Evolutionary conservation across 257 asterid species (phyloP).

Genomic region (Primulina eburnea): DNA sequence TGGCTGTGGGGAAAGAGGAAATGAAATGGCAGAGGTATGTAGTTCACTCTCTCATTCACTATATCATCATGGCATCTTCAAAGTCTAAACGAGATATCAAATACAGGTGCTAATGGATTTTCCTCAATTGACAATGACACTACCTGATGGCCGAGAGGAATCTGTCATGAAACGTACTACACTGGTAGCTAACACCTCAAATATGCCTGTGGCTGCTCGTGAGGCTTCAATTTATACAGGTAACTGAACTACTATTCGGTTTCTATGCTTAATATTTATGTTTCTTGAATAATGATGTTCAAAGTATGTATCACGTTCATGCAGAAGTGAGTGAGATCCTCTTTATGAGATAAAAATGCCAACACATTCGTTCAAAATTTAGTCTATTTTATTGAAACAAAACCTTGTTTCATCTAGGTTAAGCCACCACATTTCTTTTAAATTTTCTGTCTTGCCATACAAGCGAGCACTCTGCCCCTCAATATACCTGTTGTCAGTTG

Average conservation of each 20-base stretch:
- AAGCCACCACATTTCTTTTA: no score
- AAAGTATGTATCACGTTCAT: not conserved
- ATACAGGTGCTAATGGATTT: slow-evolving; percentile 98
- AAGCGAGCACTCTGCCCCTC: no score
- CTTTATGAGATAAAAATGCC: not conserved
- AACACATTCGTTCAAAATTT: no score
- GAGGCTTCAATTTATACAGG: slow-evolving; percentile 99
- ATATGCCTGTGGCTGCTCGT: slow-evolving; percentile 99
- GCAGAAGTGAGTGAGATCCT: not conserved
- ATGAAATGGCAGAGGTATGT: slow-evolving; percentile 99
- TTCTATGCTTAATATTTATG: slow-evolving; percentile 4
- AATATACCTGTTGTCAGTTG: no score
- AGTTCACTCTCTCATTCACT: slow-evolving; percentile 28
- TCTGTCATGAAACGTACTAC: slow-evolving; percentile 99
- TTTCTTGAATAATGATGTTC: slow-evolving; percentile 10
- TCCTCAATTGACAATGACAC: slow-evolving; percentile 98
- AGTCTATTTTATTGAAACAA: not conserved
- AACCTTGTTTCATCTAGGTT: no score
- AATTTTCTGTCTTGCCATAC: no score
- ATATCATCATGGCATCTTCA: slow-evolving; percentile 7
- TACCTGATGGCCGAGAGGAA: slow-evolving; percentile 99
- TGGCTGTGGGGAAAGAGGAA: slow-evolving; percentile 99
- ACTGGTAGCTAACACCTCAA: slow-evolving; percentile 97
- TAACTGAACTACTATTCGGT: slow-evolving; percentile 25
- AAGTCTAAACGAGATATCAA: slow-evolving; percentile 27